Evolutionary conservation across 148 eudicot genomes (phyloP).

Genomic region (Nepenthes mirabilis): DNA sequence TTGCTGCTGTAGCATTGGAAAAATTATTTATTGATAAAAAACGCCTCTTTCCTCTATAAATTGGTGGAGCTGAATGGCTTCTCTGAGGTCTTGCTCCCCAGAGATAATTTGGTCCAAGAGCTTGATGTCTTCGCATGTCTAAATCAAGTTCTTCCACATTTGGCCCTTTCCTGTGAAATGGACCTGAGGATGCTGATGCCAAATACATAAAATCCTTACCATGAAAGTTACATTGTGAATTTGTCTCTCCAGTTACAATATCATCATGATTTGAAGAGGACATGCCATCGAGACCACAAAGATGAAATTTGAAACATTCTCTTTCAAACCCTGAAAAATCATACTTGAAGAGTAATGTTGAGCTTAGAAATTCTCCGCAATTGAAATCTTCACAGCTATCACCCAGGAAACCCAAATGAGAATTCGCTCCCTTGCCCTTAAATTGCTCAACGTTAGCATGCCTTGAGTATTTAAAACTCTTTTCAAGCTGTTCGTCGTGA

Average conservation of each 20-base stretch:
- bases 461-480: conserved; percentile 9
- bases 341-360: conserved; percentile 4
- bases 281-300: conserved; percentile 13
- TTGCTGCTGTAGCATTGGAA: conserved; percentile 16
- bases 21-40: conserved; percentile 24
- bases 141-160: background rate
- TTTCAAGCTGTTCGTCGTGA: conserved; percentile 16
- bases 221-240: conserved; percentile 16
- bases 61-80: conserved; percentile 92
- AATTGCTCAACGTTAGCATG: conserved; percentile 11
- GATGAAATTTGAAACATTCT: conserved; percentile 9
- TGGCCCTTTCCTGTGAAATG: conserved; percentile 10
- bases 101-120: conserved; percentile 8
- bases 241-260: conserved; percentile 13
- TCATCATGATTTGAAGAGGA: conserved; percentile 15
- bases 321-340: conserved; percentile 9
- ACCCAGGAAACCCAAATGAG: conserved; percentile 6
- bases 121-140: conserved; percentile 9
- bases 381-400: conserved; percentile 11
- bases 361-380: conserved; percentile 8
- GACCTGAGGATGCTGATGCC: conserved; percentile 13
- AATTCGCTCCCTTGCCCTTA: conserved; percentile 21
- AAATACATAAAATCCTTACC: conserved; percentile 4
- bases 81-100: conserved; percentile 27
- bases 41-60: conserved; percentile 41